Evolutionary conservation across 805 yeast species (phyloP), one percentile per base, ranked within the genome.

Genomic region (Groenewaldozyma tartarivorans): DNA sequence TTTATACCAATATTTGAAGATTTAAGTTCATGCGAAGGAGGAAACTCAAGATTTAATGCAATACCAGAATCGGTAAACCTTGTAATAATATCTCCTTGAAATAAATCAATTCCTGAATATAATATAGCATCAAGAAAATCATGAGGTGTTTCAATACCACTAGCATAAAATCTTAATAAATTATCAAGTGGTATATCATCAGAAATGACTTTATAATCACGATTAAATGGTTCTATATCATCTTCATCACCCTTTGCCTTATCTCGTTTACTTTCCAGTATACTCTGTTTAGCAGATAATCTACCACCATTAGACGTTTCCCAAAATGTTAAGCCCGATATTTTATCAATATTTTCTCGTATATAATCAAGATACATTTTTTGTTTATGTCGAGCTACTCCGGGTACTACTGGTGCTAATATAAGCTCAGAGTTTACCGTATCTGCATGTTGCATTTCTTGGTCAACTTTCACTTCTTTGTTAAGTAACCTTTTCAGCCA

Each of bases 31-130:
- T 49, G 46, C 19, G 40, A 35, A 13, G 51, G 56, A 0, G 52
- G 53, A 17, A 57, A 50, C 7, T 39, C 39, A 36, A 63, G 56
- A 4, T 51, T 52, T 15, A 66, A 50, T 2, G 69, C 71, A 1
- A 57, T 43, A 1, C 71, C 71, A 2, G 56, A 53, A 26, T 67
- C 65, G 13, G 68, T 49, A 30, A 57, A 51, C 36, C 42, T 48
- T 5, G 42, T 40, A 3, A 55, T 53, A 21, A 60, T 41, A 21
- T 61, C 62, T 2, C 54, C 60, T 16, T 48, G 44, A 26, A 66
- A 45, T 1, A 67, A 15, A 41, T 66, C 71, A 27, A 53, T 42
- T 1, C 70, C 70, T 16, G 43, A 32, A 16, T 39, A 41, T 18
- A 15, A 20, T 4, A 66, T 37, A 9, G 53, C 50, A 2, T 48